Evolutionary conservation across 768 basidiomycete species (phyloP), one percentile per base, ranked within the genome.

Genomic region (Mycena filopes): DNA sequence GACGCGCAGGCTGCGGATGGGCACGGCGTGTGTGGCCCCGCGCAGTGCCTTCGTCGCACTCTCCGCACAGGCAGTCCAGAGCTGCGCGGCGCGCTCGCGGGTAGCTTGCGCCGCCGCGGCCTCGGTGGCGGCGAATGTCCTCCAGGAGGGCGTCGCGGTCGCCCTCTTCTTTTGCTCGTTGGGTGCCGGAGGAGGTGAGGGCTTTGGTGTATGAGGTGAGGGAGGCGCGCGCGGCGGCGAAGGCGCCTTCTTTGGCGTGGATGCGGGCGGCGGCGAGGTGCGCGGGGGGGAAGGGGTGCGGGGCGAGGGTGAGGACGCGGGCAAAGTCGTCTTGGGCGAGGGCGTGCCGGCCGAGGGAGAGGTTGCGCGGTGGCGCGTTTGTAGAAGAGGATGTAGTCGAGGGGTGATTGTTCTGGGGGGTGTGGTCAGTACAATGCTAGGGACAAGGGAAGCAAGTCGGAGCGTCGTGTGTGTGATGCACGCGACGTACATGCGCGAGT

Each of bases 331-430:
- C 89, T 1, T 97, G 80, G 2, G 96, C 96, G 20, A 83, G 80
- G 13, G 80, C 65, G 71, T 95, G 91, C 41, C 92, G 84, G 29
- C 88, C 89, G 15, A 93, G 78, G 2, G 93, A 94, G 70, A 92
- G 86, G 76, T n/a, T 95, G 93, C 1, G 95, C 94, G 0, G 95
- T 98, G 0, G 94, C 96, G 25, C 95, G 90, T 74, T 96, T 96
- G 79, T 96, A 97, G 75, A 94, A 94, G 28, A 96, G 86, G 0
- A 94, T 81, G 72, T 95, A 96, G 71, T 95, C 94, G n/a, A 84
- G 72, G 0, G 94, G 95, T 1, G 93, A 91, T 72, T 92, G 89
- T 20, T 94, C 94, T 91, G 71, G 31, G 71, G 28, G 57, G 40
- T 21, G 7, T 49, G 40, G 54, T 55, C n/a, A 45, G 28, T 16